Conservation (phyloP, 2,329 filamentous ascomycete genomes). For the Diaporthe sp. region DNA sequence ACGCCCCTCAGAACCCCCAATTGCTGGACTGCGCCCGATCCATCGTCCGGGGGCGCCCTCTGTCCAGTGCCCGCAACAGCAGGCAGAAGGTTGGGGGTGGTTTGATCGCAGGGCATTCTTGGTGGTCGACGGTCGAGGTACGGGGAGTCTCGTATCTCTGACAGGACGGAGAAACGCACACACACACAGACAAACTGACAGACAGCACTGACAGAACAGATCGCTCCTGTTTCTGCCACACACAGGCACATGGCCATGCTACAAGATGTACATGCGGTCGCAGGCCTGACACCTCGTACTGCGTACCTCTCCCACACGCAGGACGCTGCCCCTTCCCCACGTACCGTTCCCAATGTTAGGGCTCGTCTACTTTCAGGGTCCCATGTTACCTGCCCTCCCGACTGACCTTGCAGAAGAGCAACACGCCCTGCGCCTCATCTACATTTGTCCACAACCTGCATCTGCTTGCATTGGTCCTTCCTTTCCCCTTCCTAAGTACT, state of each 20-base stretch:
- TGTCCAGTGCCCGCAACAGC: slow-evolving; percentile 27
- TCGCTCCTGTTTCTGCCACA: slow-evolving; percentile 20
- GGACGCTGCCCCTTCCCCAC: slow-evolving; percentile 24
- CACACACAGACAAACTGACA: slow-evolving; percentile 4
- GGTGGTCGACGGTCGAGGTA: slow-evolving; percentile 26
- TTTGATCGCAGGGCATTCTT: slow-evolving; percentile 32
- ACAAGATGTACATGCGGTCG: slow-evolving; percentile 33
- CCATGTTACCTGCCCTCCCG: slow-evolving; percentile 39
- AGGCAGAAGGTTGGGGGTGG: slow-evolving; percentile 41
- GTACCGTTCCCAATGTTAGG: slow-evolving; percentile 34
- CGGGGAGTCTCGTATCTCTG: slow-evolving; percentile 27
- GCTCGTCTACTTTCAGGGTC: slow-evolving; percentile 37
- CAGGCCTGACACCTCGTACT: slow-evolving; percentile 36
- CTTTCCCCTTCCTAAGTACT: slow-evolving; percentile 32
- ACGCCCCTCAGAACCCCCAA: slow-evolving; percentile 25
- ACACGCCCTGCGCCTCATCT: slow-evolving; percentile 41
- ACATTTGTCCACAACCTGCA: slow-evolving; percentile 40
- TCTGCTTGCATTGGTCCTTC: slow-evolving; percentile 35
- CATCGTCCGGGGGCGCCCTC: slow-evolving; percentile 20
- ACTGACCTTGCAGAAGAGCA: slow-evolving; percentile 37
- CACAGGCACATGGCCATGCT: slow-evolving; percentile 26
- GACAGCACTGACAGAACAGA: slow-evolving; percentile 1
- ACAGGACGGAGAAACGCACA: slow-evolving; percentile 5
- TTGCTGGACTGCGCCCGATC: slow-evolving; percentile 33
- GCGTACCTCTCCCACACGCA: slow-evolving; percentile 30